Conservation (phyloP, 192 early-diverging fungal genomes). For the Chytriomyces confervae region DNA sequence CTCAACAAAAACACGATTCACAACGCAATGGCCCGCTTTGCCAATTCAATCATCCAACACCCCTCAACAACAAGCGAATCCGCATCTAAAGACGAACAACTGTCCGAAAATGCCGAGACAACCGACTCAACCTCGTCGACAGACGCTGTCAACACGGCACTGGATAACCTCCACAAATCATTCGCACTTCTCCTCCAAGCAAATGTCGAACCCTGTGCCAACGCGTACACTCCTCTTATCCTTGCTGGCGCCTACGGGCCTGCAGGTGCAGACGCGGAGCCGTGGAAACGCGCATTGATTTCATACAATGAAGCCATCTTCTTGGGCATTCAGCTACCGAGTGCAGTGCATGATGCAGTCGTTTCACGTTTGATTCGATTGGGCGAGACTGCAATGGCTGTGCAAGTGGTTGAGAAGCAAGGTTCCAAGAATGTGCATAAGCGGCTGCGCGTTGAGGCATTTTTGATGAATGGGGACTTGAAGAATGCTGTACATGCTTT, state of each 20-base stretch:
- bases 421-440: neutral
- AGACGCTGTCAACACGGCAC: neutral
- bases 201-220: constrained; percentile 36
- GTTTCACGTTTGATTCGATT: neutral
- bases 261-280: neutral
- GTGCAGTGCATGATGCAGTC: constrained; percentile 1
- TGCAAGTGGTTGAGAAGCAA: neutral
- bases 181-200: constrained; percentile 50
- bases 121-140: neutral
- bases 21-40: constrained; percentile 15
- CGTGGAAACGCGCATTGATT: constrained; percentile 11
- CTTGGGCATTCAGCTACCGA: neutral
- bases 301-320: constrained; percentile 2
- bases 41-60: neutral
- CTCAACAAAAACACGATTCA: neutral
- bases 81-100: no score
- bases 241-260: constrained; percentile 40
- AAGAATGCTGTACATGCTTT: constrained; percentile 3
- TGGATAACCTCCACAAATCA: constrained; percentile 54
- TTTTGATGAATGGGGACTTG: constrained; percentile 13
- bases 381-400: neutral
- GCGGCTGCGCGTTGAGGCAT: constrained; percentile 6
- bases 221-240: constrained; percentile 41
- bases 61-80: no score
- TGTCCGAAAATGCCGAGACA: no score